Percentiles rank a stretch among this genome's conserved stretches.
Evolutionary conservation across 768 basidiomycete genomes (phyloP).

Genomic region (Strobilomyces confusus): DNA sequence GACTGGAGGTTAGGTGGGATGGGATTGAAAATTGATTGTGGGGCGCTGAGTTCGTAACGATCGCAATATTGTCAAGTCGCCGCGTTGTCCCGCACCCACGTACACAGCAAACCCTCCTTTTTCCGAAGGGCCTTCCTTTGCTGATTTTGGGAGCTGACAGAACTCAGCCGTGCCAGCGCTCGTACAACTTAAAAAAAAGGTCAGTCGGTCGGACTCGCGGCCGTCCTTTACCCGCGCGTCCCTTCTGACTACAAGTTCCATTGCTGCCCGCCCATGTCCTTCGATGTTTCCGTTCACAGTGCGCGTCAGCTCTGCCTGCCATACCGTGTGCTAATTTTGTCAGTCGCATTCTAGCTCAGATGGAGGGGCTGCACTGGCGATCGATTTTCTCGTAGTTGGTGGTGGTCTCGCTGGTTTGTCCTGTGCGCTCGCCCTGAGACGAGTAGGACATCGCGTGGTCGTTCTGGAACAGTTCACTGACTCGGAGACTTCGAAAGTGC

Average conservation of each 20-base stretch:
- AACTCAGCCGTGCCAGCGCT: constrained; percentile 12
- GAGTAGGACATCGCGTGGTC: constrained; percentile 57
- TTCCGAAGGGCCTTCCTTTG: constrained; percentile 10
- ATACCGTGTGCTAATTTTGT: not conserved
- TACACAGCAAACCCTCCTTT: constrained; percentile 3
- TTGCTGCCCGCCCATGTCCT: not conserved
- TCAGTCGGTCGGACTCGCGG: not conserved
- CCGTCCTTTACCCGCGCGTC: not conserved
- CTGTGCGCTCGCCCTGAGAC: constrained; percentile 49
- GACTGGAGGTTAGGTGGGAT: not conserved
- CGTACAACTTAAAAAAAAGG: constrained; percentile 13
- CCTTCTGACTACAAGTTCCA: not conserved
- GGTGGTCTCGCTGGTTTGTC: constrained; percentile 56
- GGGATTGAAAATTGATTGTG: not conserved
- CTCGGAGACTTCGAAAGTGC: constrained; percentile 33
- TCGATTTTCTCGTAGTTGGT: constrained; percentile 46
- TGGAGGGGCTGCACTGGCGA: constrained; percentile 13
- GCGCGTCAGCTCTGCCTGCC: not conserved
- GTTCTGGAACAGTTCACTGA: constrained; percentile 50
- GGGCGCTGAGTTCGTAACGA: constrained; percentile 12
- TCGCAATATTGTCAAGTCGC: constrained; percentile 3
- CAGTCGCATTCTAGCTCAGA: constrained; percentile 12
- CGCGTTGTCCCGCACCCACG: constrained; percentile 9
- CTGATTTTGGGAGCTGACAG: constrained; percentile 20
- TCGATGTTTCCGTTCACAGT: constrained; percentile 17